Conservation (phyloP, 176 grass and related monocot genomes). For the Puya raimondii region DNA sequence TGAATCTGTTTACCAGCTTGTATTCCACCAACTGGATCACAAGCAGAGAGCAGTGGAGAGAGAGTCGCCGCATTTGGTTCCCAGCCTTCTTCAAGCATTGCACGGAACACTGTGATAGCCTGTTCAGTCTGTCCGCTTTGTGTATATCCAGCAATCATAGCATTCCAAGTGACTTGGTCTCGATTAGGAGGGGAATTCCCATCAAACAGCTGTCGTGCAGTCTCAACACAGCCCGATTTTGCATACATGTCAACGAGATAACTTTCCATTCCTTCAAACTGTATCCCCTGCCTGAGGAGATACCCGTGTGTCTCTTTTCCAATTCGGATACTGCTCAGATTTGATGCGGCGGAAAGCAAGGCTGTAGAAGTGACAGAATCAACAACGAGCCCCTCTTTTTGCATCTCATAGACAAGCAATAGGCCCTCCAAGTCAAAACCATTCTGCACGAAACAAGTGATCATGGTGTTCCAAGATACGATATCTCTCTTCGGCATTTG, state of each 20-base stretch:
- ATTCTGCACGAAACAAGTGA: conserved; percentile 87
- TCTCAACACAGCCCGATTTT: conserved; percentile 53
- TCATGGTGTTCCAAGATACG: conserved; percentile 94
- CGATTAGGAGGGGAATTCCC: conserved; percentile 13
- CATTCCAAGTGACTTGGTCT: conserved; percentile 96
- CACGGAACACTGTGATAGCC: conserved; percentile 39
- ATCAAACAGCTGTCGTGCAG: conserved; percentile 68
- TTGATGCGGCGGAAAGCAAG: conserved; percentile 73
- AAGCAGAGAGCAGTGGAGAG: conserved; percentile 64
- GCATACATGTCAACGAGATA: conserved; percentile 98
- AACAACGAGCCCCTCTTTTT: conserved; percentile 52
- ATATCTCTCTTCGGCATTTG: conserved; percentile 66
- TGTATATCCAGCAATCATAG: conserved; percentile 78
- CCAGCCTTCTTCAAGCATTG: conserved; percentile 52
- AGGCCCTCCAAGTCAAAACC: conserved; percentile 72
- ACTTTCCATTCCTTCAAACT: conserved; percentile 74
- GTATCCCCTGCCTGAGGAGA: conserved; percentile 52
- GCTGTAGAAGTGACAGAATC: conserved; percentile 68
- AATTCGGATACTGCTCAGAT: conserved; percentile 54
- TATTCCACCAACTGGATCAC: conserved; percentile 43
- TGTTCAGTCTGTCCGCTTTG: conserved; percentile 47
- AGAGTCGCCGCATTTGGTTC: conserved; percentile 73
- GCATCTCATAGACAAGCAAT: conserved; percentile 64
- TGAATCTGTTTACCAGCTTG: conserved; percentile 65
- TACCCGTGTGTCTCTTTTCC: conserved; percentile 81